Conservation (phyloP, 75 land plant genomes). For the Sequoiadendron giganteum region DNA sequence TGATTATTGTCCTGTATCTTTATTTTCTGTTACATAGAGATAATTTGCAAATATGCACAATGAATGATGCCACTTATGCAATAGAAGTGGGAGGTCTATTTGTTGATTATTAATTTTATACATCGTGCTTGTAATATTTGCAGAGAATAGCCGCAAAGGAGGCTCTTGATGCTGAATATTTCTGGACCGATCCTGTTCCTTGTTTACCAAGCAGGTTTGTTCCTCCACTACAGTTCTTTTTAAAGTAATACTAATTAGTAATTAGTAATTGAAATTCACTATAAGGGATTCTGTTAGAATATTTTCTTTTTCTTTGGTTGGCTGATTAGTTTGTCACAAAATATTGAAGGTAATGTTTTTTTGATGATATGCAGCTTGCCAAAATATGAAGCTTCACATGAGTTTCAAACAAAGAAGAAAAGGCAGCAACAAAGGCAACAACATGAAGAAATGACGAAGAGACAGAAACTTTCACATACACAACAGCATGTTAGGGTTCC, state of each 20-base stretch:
- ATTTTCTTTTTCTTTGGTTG: neutral
- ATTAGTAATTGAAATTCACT: too few relatives aligned
- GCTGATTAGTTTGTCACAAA: neutral
- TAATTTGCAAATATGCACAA: neutral
- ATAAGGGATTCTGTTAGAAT: neutral
- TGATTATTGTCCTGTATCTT: neutral
- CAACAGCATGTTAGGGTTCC: conserved; percentile 76
- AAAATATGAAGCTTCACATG: conserved; percentile 92
- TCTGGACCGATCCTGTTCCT: conserved; percentile 96
- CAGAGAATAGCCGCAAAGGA: conserved; percentile 97
- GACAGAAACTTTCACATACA: conserved; percentile 76
- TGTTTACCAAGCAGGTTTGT: conserved; percentile 87
- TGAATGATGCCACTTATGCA: neutral
- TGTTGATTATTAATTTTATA: neutral
- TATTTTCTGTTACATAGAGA: neutral
- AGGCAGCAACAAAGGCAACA: conserved; percentile 86
- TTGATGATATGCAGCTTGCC: conserved; percentile 57
- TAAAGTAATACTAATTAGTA: too few relatives aligned
- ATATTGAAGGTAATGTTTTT: neutral
- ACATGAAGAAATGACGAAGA: conserved; percentile 79
- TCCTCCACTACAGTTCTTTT: neutral
- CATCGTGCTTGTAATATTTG: conserved; percentile 6
- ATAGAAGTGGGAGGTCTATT: neutral
- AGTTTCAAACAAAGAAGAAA: conserved; percentile 92
- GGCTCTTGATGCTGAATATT: conserved; percentile 97